Evolutionary conservation across 345 rosid genomes (phyloP), one percentile per base, ranked within the genome.

Genomic region (Tarenaya hassleriana): DNA sequence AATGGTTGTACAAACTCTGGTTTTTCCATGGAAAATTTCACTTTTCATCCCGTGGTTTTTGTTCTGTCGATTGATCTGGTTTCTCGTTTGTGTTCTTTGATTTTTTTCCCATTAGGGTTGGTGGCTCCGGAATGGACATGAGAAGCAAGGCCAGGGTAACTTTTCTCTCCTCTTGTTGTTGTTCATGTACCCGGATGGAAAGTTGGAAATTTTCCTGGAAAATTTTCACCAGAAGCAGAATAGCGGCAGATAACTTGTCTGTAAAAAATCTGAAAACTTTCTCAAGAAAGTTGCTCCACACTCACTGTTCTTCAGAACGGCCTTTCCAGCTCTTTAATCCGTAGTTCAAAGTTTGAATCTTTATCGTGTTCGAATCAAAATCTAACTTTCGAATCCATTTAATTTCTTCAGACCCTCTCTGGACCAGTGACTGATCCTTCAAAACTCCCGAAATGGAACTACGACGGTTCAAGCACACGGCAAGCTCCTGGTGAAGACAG

Each of bases 401-500:
- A 34, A 46, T 20, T 27, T 6, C 40, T 64, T 18, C 40, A 86
- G 95, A 86, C 95, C 41, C 67, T 86, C 5, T 12, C 76, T 18
- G 81, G 82, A 17, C 86, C 86, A 0, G 84, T 78, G 35, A 73
- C 10, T 39, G 82, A 78, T 52, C 95, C 92, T 46, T 61, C 76
- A 0, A 33, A 75, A 67, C 79, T 86, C 5, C 91, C 91, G 2
- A 76, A 71, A 55, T 86, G 95, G 95, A 83, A 86, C 65, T 85
- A 80, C 42, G 94, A 82, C 60, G 97, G 95, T 47, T 84, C 94
- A 55, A 84, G 94, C 77, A 88, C 94, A 7, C 81, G 83, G 0
- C 96, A 88, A 69, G 96, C 95, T 56, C 86, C 91, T 58, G 97
- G 97, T 39, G 68, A 88, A 68, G 97, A 88, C 61, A 82, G 95